Evolutionary conservation across 306 rosid genomes (phyloP), one percentile per base, ranked within the genome.

Genomic region (Comarum palustre): DNA sequence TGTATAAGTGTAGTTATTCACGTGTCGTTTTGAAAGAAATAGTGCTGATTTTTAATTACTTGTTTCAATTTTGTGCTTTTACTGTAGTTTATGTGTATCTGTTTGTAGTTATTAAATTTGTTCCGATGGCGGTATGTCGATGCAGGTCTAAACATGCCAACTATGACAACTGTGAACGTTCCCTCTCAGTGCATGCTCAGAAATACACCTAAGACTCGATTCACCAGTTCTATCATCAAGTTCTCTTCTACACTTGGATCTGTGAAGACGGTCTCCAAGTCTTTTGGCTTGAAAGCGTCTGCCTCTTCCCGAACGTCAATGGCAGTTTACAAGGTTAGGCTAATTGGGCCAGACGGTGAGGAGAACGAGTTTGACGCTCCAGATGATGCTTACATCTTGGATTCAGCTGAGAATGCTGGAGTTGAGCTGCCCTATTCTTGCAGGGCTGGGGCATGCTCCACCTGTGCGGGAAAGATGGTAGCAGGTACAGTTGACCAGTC

Each of bases 401-500:
- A 92, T 76, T 80, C 96, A n/a, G 96, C 90, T 13, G 98, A 92
- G 71, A 75, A 38, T 29, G 93, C 96, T 14, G 96, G 98, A 45
- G 6, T 88, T 62, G 94, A 87, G 41, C 76, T 92, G 42, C 96
- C 96, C 19, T 83, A 86, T 81, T 90, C 89, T 3, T 92, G 96
- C 84, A 81, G 90, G 78, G 94, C 95, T 7, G 95, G 95, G 43
- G 85, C 98, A 1, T 92, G 96, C 84, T 90, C 93, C 36, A 84
- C 96, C 9, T 88, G 96, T 74, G 92, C 96, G 0, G 93, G 96
- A 6, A 73, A 75, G 38, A 0, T 90, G 68, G 82, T 34, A 70
- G 68, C 80, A 0, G 96, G 97, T 43, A 16, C 85, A 0, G 94
- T 85, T 55, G 96, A 90, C 66, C 97, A 90, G 66, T 81, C 92